Evolutionary conservation across 2,329 filamentous ascomycete species (phyloP).

Genomic region (Ceratocystis colombiana): DNA sequence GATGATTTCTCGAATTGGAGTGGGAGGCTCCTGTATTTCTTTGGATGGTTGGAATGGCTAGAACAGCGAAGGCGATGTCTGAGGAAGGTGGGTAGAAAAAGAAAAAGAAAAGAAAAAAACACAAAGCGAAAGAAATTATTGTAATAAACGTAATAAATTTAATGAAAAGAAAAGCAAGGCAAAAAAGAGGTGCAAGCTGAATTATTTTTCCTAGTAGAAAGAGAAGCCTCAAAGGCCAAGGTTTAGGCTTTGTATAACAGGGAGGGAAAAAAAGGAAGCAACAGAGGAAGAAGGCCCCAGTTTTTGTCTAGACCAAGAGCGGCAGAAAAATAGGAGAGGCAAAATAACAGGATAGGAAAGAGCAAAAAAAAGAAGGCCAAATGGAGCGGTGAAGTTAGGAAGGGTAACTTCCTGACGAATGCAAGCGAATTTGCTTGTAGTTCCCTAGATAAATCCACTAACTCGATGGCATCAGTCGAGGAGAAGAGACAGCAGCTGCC

Average conservation of each 20-base stretch:
- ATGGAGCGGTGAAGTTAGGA: neutral
- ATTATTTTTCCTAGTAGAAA: too few species aligned
- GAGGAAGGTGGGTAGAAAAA: neutral
- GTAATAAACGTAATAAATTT: too few species aligned
- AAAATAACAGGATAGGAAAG: neutral
- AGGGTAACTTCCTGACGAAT: too few species aligned
- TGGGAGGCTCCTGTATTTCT: neutral
- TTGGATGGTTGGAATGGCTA: too few species aligned
- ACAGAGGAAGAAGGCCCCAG: neutral
- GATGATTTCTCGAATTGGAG: neutral
- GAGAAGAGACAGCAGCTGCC: too few species aligned
- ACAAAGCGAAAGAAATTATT: neutral
- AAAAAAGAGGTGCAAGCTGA: neutral
- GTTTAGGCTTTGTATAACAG: neutral
- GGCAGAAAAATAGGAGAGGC: conserved; percentile 12
- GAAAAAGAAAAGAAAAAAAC: neutral
- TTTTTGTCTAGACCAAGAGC: conserved; percentile 11
- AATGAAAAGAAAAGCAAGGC: neutral
- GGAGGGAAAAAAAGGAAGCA: neutral
- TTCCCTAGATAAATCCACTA: too few species aligned
- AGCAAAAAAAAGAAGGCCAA: neutral
- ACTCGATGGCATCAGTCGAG: too few species aligned
- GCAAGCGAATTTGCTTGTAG: too few species aligned
- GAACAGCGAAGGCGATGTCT: too few species aligned
- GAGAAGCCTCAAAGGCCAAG: too few species aligned